A percentile compares a stretch with the other conserved stretches of the same genome.
phyloP scores from a whole-genome alignment of 1,139 yeast genomes.

The Keqinozyma sinolaborantium region DNA sequence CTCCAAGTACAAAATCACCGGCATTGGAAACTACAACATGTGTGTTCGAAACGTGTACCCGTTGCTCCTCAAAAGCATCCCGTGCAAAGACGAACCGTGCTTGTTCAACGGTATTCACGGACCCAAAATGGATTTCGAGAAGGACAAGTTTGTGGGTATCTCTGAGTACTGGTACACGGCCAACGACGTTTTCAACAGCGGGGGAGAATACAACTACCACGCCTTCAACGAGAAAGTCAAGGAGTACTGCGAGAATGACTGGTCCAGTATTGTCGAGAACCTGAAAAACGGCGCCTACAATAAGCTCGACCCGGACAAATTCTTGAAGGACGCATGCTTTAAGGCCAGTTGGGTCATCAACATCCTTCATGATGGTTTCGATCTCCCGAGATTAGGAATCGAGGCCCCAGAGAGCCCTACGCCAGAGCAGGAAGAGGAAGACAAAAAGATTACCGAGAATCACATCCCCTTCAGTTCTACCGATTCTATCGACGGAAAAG shows the following conservation, averaged over 20 bases:
- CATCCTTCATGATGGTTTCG: conserved; percentile 76
- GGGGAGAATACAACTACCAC: conserved; percentile 69
- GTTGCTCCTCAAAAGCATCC: conserved; percentile 62
- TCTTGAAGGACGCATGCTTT: conserved; percentile 67
- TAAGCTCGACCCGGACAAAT: conserved; percentile 39
- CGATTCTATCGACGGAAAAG: conserved; percentile 54
- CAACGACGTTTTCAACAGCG: conserved; percentile 72
- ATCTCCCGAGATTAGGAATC: conserved; percentile 59
- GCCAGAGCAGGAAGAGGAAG: conserved; percentile 16
- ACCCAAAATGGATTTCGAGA: conserved; percentile 65
- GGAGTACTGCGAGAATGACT: conserved; percentile 63
- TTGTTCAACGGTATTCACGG: conserved; percentile 80
- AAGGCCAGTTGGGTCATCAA: conserved; percentile 82
- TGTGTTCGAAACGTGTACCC: conserved; percentile 72
- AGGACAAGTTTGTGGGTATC: conserved; percentile 71
- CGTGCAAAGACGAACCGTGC: conserved; percentile 73
- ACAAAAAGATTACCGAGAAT: conserved; percentile 23
- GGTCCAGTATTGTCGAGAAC: conserved; percentile 51
- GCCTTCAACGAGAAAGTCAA: conserved; percentile 58
- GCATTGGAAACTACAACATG: conserved; percentile 66
- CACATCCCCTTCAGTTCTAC: conserved; percentile 63
- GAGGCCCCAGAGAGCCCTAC: conserved; percentile 29
- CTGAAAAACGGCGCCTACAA: conserved; percentile 52
- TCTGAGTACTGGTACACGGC: conserved; percentile 88
- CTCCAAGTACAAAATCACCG: conserved; percentile 46